phyloP scores from a whole-genome alignment of 306 rosid species.

The Mimosa bimucronata region DNA sequence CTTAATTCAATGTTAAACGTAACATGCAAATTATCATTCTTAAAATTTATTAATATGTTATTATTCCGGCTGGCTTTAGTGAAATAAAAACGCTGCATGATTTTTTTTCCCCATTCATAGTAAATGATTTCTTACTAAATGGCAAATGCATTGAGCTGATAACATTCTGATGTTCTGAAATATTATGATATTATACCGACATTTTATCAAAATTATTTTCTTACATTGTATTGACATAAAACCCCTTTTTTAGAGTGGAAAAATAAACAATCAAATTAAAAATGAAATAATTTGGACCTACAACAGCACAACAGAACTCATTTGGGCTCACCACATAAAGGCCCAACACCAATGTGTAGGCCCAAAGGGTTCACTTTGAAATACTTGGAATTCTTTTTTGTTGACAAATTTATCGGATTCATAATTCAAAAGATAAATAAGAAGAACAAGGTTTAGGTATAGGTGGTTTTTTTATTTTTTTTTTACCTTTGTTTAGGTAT shows the following conservation, averaged over 20 bases:
- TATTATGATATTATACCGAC: not conserved
- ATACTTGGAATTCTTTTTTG: not conserved
- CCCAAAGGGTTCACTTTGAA: not conserved
- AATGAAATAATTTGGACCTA: not conserved
- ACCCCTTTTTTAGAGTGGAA: too few relatives aligned
- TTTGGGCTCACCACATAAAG: not conserved
- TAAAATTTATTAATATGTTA: not conserved
- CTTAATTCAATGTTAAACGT: not conserved
- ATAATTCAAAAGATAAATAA: not conserved
- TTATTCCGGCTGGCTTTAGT: not conserved
- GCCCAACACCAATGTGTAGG: not conserved
- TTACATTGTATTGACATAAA: not conserved
- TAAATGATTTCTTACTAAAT: not conserved
- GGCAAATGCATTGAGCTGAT: not conserved
- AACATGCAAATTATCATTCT: not conserved
- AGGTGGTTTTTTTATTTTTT: too few relatives aligned
- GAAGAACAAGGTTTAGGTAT: not conserved
- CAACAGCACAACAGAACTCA: not conserved
- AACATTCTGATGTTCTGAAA: not conserved
- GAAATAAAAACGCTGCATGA: not conserved
- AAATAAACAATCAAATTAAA: not conserved
- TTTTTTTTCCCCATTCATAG: not conserved
- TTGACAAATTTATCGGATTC: not conserved
- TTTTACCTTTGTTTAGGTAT: not conserved
- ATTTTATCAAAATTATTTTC: not conserved